Base-by-base conservation (phyloP, 257 asterid genomes). In the Rubia yunnanensis region DNA sequence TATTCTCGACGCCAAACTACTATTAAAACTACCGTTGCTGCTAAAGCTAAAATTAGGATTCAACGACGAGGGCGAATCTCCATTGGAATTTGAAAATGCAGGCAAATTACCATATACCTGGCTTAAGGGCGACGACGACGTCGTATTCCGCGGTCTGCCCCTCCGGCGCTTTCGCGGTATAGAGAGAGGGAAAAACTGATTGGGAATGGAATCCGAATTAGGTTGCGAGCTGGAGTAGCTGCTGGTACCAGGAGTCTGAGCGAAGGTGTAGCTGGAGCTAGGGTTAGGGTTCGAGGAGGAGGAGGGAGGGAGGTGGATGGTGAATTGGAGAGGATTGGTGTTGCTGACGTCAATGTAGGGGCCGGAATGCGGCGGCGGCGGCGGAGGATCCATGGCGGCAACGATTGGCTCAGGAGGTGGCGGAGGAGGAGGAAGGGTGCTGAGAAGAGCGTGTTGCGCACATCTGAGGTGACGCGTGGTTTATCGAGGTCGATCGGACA, bases 121-220 rank as follows among this genome's bases (percentile, higher is more conserved):
- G 78, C 78, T 77, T 20, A 70, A n/a, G 1, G 52, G 49, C 28
- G 52, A 53, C 28, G 78, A 69, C 35, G 77, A 35, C 24, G 83
- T 44, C 68, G 79, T 69, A 52, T 69, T 87, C 64, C 95, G 81
- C 5, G 89, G 94, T 44, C 99, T 76, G 61, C 94, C 95, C 22
- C 96, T 82, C 41, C 97, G 81, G 66, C 80, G 87, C 63, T 86
- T 85, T 73, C 85, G 83, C 3, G 97, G 96, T 35, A 92, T 71
- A 49, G 87, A 76, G 36, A 76, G 75, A 18, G 85, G 77, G 6
- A 76, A 58, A 50, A 78, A 64, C 64, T 82, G 80, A 14, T 81
- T 74, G 14, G 76, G 79, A 76, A 68, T 60, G 55, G 69, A 39
- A 73, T 22, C 64, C 50, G 69, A 39, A 73, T 22, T 55, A 56